Evolutionary conservation across 2,329 filamentous ascomycete genomes (phyloP).

Genomic region (Fusarium papillatum): DNA sequence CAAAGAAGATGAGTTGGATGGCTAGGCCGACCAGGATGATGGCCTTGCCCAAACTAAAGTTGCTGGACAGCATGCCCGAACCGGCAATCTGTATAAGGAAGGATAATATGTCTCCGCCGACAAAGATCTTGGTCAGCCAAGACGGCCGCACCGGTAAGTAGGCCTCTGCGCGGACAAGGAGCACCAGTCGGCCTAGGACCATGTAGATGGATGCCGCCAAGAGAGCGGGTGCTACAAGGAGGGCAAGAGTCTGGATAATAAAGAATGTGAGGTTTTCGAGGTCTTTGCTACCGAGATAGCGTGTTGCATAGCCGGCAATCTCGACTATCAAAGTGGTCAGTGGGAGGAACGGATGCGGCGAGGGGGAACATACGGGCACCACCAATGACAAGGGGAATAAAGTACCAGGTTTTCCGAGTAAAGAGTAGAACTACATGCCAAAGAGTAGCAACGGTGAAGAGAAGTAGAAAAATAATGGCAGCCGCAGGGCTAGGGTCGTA

Average conservation of each 20-base stretch:
- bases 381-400: conserved; percentile 4
- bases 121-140: conserved; percentile 9
- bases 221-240: conserved; percentile 7
- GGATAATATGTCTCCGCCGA: conserved; percentile 3
- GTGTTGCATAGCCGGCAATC: not conserved
- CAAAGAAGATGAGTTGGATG: conserved; percentile 6
- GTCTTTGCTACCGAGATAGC: not conserved
- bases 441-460: not conserved
- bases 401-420: conserved; percentile 1
- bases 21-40: conserved; percentile 8
- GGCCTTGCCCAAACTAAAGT: not conserved
- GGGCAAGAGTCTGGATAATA: conserved; percentile 1
- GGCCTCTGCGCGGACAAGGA: not conserved
- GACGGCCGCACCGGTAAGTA: not conserved
- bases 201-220: not conserved
- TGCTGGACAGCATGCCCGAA: not conserved
- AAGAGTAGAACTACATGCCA: conserved; percentile 7
- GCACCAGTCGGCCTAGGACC: not conserved
- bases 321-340: not conserved
- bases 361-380: not conserved
- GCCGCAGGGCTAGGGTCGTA: conserved; percentile 3
- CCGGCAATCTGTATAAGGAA: conserved; percentile 1
- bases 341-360: not conserved
- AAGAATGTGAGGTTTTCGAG: not conserved
- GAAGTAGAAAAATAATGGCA: conserved; percentile 11